Evolutionary conservation across 1,284 basidiomycete species (phyloP).

Genomic region (Peniophora sp.): DNA sequence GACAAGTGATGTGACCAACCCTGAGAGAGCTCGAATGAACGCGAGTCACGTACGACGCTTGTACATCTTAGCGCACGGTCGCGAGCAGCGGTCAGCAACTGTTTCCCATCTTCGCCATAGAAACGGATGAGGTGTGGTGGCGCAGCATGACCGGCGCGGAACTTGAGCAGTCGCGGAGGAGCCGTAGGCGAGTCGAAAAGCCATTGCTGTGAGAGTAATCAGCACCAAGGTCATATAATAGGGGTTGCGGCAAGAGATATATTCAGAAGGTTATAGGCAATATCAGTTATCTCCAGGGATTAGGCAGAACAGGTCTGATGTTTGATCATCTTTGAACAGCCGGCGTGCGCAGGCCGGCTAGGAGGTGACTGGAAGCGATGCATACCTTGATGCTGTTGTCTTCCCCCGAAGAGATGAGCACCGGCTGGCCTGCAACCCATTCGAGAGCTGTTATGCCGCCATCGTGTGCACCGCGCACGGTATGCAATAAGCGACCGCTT

Average conservation of each 20-base stretch:
- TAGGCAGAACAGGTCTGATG: too few relatives aligned
- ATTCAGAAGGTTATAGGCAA: background rate
- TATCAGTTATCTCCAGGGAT: background rate
- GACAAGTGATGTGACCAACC: constrained; percentile 35
- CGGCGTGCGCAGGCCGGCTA: too few relatives aligned
- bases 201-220: constrained; percentile 77
- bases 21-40: constrained; percentile 93
- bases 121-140: constrained; percentile 92
- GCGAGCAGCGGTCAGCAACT: constrained; percentile 79
- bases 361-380: too few relatives aligned
- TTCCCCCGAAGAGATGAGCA: constrained; percentile 81
- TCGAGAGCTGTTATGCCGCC: constrained; percentile 72
- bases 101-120: constrained; percentile 95
- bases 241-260: background rate
- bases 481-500: constrained; percentile 74
- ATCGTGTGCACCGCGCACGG: constrained; percentile 83
- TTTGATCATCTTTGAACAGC: too few relatives aligned
- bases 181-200: constrained; percentile 87
- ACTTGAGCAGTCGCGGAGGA: constrained; percentile 84
- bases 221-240: background rate
- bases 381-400: constrained; percentile 90
- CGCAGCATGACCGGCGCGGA: constrained; percentile 84
- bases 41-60: constrained; percentile 88
- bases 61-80: constrained; percentile 88
- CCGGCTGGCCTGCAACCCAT: constrained; percentile 87